phyloP scores from a whole-genome alignment of 1,284 basidiomycete species.

The Fomitopsis palustris region DNA sequence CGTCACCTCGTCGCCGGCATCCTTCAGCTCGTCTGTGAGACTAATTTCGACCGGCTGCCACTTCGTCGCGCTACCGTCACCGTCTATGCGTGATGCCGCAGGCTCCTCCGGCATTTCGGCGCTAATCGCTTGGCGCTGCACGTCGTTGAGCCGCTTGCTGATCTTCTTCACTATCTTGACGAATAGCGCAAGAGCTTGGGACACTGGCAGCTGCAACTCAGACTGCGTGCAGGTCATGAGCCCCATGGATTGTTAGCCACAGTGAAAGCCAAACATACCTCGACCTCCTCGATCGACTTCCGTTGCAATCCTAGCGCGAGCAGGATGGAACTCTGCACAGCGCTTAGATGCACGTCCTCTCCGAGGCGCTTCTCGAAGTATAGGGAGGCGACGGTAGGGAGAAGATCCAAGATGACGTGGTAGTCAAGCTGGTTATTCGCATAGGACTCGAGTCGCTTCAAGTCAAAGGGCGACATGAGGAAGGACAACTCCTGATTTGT shows the following conservation, averaged over 20 bases:
- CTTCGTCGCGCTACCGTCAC: conserved; percentile 20
- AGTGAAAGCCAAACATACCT: conserved; percentile 42
- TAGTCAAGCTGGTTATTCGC: conserved; percentile 96
- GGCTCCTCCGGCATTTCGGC: conserved; percentile 43
- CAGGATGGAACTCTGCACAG: conserved; percentile 86
- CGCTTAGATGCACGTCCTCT: conserved; percentile 63
- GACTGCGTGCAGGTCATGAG: conserved; percentile 33
- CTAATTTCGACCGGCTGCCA: conserved; percentile 53
- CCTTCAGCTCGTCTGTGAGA: conserved; percentile 65
- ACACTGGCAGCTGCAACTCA: conserved; percentile 82
- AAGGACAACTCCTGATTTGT: conserved; percentile 69
- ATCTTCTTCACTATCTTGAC: conserved; percentile 90
- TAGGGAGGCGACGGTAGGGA: conserved; percentile 77
- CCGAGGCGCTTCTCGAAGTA: conserved; percentile 84
- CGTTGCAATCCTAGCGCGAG: conserved; percentile 90
- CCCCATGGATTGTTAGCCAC: no score
- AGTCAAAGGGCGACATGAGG: conserved; percentile 87
- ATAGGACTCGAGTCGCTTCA: conserved; percentile 95
- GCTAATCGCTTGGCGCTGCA: conserved; percentile 78
- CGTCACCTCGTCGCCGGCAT: conserved; percentile 60
- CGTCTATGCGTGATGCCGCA: conserved; percentile 20
- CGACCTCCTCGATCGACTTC: conserved; percentile 88
- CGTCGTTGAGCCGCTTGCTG: conserved; percentile 72
- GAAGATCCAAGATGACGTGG: conserved; percentile 91
- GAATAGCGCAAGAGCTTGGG: conserved; percentile 89